phyloP scores from a whole-genome alignment of 2,329 filamentous ascomycete species.

The Seiridium unicorne region DNA sequence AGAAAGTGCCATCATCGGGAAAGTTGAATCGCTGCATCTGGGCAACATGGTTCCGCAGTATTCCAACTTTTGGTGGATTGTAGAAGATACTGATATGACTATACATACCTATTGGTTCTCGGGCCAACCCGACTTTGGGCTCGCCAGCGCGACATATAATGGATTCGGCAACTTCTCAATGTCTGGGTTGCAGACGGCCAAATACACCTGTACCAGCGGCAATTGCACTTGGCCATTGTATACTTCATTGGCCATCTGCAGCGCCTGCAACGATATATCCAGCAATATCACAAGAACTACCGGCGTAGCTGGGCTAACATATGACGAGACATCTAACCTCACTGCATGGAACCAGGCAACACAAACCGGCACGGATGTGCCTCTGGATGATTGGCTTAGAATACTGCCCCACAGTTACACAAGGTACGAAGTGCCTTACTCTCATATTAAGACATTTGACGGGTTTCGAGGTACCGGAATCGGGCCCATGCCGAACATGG shows the following conservation, averaged over 20 bases:
- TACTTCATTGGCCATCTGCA: constrained; percentile 18
- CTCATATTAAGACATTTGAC: background rate
- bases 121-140: background rate
- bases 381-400: background rate
- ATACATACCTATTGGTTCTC: background rate
- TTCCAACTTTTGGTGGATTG: background rate
- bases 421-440: background rate
- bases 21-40: constrained; percentile 10
- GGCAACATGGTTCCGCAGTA: constrained; percentile 4
- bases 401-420: background rate
- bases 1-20: constrained; percentile 1
- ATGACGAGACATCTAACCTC: background rate
- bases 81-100: background rate
- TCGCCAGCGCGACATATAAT: constrained; percentile 7
- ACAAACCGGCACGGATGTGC: background rate
- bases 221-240: constrained; percentile 21
- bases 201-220: constrained; percentile 15
- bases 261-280: constrained; percentile 17
- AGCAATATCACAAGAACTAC: background rate
- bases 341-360: background rate
- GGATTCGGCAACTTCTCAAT: constrained; percentile 14
- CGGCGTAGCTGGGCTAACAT: background rate
- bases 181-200: background rate
- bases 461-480: background rate
- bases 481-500: background rate